Percentiles rank a stretch among this genome's conserved stretches.
These are phyloP conservation scores for Kuraishia floccosa DNA, from an alignment of 805 yeast species.

Conservation along the genomic window DNA sequence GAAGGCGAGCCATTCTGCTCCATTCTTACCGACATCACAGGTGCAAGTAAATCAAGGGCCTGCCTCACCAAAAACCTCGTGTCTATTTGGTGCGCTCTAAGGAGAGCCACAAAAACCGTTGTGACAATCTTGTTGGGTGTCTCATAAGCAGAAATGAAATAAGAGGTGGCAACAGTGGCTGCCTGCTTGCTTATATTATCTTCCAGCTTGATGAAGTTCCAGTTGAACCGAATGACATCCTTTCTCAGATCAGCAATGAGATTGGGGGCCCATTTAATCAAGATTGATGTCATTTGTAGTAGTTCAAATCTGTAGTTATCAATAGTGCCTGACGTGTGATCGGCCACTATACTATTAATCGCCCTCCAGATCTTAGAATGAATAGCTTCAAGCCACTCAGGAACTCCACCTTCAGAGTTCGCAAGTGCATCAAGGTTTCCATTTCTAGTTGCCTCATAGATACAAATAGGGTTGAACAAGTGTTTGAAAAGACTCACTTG, in stretches of 20 bases:
- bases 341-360: conserved; percentile 35
- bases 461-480: conserved; percentile 53
- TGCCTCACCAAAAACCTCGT: conserved; percentile 75
- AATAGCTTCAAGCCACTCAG: conserved; percentile 56
- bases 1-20: conserved; percentile 38
- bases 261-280: conserved; percentile 59
- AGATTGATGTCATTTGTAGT: conserved; percentile 67
- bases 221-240: conserved; percentile 84
- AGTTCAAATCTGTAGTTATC: conserved; percentile 71
- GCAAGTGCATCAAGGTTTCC: conserved; percentile 20
- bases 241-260: conserved; percentile 53
- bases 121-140: conserved; percentile 84
- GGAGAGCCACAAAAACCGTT: conserved; percentile 83
- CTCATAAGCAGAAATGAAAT: conserved; percentile 78
- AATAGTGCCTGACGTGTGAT: conserved; percentile 51
- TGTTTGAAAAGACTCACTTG: conserved; percentile 51
- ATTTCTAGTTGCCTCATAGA: conserved; percentile 42
- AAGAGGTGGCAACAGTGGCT: conserved; percentile 81
- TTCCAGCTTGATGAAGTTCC: conserved; percentile 87
- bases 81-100: conserved; percentile 78
- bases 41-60: conserved; percentile 81
- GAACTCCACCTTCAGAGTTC: conserved; percentile 11
- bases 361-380: conserved; percentile 67
- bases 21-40: conserved; percentile 66
- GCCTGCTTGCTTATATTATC: conserved; percentile 85